Base-by-base conservation (phyloP, 1,284 basidiomycete genomes). In the Pseudozyma hubeiensis region DNA sequence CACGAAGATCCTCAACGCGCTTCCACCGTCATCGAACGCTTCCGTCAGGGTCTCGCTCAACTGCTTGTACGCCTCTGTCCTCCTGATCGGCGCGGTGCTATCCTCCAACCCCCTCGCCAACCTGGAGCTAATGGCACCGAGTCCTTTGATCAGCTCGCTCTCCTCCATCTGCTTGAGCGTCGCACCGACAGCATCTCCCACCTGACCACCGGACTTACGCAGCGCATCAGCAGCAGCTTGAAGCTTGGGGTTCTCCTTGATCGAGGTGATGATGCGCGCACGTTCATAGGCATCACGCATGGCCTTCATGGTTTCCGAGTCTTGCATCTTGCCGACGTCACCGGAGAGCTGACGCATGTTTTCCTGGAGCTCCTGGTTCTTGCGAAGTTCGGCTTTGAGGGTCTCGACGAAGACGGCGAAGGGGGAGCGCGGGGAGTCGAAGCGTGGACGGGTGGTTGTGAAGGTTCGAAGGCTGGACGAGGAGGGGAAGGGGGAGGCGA, bases 271-370 rank as follows among this genome's bases (percentile, higher is more conserved):
- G 76, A 97, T 94, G 86, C 95, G 89, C 11, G 94, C 93, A 67
- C 92, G 90, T 87, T 98, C 96, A 86, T 98, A 98, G 64, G 93
- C 90, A 51, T 92, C 93, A 81, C 89, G 88, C 13, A 94, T 93
- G 78, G 88, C 89, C 87, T 93, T 93, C 93, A 98, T 92, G n/a
- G 95, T 92, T 84, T 96, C 94, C 59, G 91, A 93, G 84, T 99
- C 96, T 86, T 97, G 95, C 54, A 97, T 87, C 86, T 97, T 97
- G 86, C 93, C 93, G 40, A 97, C 96, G 85, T 98, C 94, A 77
- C 97, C 97, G 86, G 96, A 93, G 34, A 99, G 89, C 86, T 97
- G 94, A 87, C 94, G 94, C 64, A 98, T 92, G 86, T 96, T 97
- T 53, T 97, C 93, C 86, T 97, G 94, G 60, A 97, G 88, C 84